Conservation (phyloP, 2,329 filamentous ascomycete species). For the Phoma sp. region DNA sequence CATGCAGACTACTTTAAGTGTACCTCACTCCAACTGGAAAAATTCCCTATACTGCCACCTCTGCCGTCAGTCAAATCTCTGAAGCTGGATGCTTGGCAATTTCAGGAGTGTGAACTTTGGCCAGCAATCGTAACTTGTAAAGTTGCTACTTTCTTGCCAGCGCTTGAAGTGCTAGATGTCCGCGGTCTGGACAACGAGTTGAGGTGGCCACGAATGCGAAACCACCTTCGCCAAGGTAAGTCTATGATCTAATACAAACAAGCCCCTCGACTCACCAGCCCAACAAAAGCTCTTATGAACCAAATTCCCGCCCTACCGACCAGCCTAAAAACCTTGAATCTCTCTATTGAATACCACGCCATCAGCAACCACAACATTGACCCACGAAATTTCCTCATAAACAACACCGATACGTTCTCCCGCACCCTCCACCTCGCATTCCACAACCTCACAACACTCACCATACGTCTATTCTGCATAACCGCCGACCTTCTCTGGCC, state of each 20-base stretch:
- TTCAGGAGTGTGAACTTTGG: no score
- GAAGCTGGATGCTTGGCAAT: no score
- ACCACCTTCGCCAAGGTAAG: constrained; percentile 1
- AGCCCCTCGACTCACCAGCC: constrained; percentile 3
- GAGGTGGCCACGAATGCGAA: not conserved
- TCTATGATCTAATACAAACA: constrained; percentile 3
- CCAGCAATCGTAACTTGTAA: no score
- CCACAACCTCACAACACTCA: constrained; percentile 5
- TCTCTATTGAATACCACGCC: constrained; percentile 1
- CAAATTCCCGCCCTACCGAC: constrained; percentile 2
- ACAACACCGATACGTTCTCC: constrained; percentile 4
- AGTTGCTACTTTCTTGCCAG: no score
- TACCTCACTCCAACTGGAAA: no score
- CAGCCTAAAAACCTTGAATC: constrained; percentile 1
- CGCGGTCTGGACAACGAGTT: not conserved
- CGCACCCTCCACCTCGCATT: constrained; percentile 3
- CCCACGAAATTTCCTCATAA: constrained; percentile 4
- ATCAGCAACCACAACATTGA: constrained; percentile 3
- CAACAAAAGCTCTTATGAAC: constrained; percentile 5
- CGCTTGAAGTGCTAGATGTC: not conserved
- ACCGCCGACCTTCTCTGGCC: constrained; percentile 1
- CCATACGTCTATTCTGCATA: constrained; percentile 2
- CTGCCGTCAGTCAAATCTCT: no score
- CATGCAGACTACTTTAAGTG: no score
- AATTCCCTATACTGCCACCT: no score